Base-by-base conservation (phyloP, 2,329 filamentous ascomycete genomes). In the Monosporascus sp. region DNA sequence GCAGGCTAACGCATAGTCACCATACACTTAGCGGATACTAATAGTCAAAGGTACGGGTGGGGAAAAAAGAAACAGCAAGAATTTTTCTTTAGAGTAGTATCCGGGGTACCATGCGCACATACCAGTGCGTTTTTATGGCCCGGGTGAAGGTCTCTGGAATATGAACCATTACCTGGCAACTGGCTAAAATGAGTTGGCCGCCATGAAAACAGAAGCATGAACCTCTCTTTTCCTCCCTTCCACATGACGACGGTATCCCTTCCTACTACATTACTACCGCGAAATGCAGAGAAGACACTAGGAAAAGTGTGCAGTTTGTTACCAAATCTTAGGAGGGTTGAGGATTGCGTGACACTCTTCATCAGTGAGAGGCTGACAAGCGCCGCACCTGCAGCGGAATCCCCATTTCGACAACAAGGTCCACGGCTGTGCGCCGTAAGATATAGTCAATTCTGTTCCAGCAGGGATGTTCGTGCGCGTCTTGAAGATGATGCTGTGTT, bases 361-460 rank as follows among this genome's bases (percentile, higher is more conserved):
- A 5, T 63, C 57, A 1, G 60, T 49, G 27, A 63, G 43, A 0
- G 58, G 54, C 2, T 14, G 24, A 52, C 81, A 83, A 2, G 65
- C 69, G 11, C 75, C 75, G 50, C 81, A 84, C 4, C 64, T 56
- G 60, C 81, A 84, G 2, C 70, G 63, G 53, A 84, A 84, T 0
- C 81, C 81, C 58, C 77, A 83, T 9, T 70, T 68, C 6, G 61
- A 52, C 27, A 71, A 73, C 0, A 83, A 65, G 4, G 67, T 57
- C 1, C 54, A 48, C 0, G 75, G 72, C 1, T 64, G 64, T 1
- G 56, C 59, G 1, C 73, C 74, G 51, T 84, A 83, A 1, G 68
- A 72, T 24, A 84, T 79, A 0, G 73, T 77, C 2, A 83, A 63
- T 63, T 84, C 81, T 7, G 73, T 62, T 0, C 78, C 80, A 0